Percentiles rank a stretch among this genome's conserved stretches.
Evolutionary conservation across 441 rosid species (phyloP).

Genomic region (Populus hybrid): DNA sequence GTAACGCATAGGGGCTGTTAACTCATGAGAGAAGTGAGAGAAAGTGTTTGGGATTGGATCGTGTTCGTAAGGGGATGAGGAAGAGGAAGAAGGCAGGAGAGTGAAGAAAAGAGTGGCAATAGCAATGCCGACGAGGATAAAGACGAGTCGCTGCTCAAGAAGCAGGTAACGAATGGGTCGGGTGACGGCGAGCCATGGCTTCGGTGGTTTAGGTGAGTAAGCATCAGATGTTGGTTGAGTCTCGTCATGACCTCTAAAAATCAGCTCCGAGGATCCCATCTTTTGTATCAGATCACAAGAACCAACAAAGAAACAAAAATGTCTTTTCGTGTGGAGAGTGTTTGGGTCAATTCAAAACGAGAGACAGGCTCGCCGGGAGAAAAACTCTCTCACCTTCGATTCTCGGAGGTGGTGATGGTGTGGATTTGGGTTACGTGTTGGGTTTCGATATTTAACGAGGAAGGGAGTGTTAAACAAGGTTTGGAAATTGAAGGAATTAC

Average conservation of each 20-base stretch:
- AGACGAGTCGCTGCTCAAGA: constrained; percentile 78
- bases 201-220: constrained; percentile 80
- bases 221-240: constrained; percentile 51
- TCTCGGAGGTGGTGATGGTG: neutral
- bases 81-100: constrained; percentile 37
- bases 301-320: neutral
- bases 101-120: constrained; percentile 69
- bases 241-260: constrained; percentile 85
- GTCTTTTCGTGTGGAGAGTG: neutral
- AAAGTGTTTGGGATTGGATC: constrained; percentile 31
- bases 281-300: neutral
- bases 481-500: constrained; percentile 17
- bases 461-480: constrained; percentile 11
- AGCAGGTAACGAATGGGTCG: constrained; percentile 73
- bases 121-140: constrained; percentile 76
- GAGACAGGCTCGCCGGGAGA: neutral
- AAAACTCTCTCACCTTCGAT: neutral
- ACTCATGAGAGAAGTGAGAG: constrained; percentile 26
- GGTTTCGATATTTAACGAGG: constrained; percentile 20
- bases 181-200: constrained; percentile 65
- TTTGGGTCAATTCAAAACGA: neutral
- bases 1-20: constrained; percentile 8
- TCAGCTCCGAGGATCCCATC: constrained; percentile 76
- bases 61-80: constrained; percentile 4
- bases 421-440: constrained; percentile 9